Conservation (phyloP, 2,329 filamentous ascomycete species). For the Neocatenulostroma microsporum region DNA sequence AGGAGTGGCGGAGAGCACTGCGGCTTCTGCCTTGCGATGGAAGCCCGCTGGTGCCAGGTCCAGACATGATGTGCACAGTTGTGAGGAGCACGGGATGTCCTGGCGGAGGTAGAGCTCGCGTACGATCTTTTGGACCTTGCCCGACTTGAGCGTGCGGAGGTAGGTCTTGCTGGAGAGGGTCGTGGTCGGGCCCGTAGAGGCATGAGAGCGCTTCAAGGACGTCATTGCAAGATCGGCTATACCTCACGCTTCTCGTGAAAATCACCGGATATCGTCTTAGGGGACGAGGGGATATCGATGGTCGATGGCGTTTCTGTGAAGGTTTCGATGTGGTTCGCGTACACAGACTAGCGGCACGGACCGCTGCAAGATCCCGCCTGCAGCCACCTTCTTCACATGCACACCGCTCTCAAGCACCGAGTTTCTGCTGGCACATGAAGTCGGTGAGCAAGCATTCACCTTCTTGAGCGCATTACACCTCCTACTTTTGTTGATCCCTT, state of each 20-base stretch:
- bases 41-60: slow-evolving; percentile 68
- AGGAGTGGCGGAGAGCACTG: slow-evolving; percentile 82
- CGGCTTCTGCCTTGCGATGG: slow-evolving; percentile 66
- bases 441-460: no score
- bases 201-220: slow-evolving; percentile 52
- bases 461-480: not conserved
- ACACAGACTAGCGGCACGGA: no score
- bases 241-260: no score
- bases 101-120: slow-evolving; percentile 90
- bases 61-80: slow-evolving; percentile 70
- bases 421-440: no score
- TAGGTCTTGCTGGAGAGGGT: slow-evolving; percentile 87
- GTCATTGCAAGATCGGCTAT: slow-evolving; percentile 43
- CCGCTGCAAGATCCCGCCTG: no score
- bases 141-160: slow-evolving; percentile 85
- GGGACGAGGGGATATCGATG: no score
- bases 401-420: no score
- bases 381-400: no score
- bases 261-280: not conserved
- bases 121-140: slow-evolving; percentile 98
- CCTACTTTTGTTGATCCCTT: not conserved
- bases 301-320: no score
- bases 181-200: slow-evolving; percentile 54
- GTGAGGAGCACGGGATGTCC: slow-evolving; percentile 95
- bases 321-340: not conserved